phyloP scores from a whole-genome alignment of 371 early-diverging fungal genomes.

The Lichtheimia ramosa region DNA sequence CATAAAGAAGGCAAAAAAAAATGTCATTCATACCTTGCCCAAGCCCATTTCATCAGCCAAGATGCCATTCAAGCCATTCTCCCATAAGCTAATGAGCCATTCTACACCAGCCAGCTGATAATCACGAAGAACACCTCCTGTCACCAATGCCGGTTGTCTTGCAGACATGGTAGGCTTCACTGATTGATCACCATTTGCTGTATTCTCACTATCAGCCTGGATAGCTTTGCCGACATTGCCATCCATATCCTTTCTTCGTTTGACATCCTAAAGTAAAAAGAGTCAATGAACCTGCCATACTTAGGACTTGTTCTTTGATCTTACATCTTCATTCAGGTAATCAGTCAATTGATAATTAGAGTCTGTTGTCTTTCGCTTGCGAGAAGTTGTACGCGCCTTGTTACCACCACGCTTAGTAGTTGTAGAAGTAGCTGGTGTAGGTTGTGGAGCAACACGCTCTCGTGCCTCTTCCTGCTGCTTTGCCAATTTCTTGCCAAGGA shows the following conservation, averaged over 20 bases:
- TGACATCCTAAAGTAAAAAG: conserved; percentile 32
- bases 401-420: conserved; percentile 11
- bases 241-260: conserved; percentile 38
- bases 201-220: conserved; percentile 22
- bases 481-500: conserved; percentile 76
- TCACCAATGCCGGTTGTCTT: conserved; percentile 78
- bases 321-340: conserved; percentile 58
- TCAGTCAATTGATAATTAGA: conserved; percentile 58
- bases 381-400: conserved; percentile 14
- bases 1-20: too few species aligned
- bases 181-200: not conserved
- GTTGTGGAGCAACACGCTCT: conserved; percentile 38
- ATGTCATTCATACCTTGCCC: conserved; percentile 66
- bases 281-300: not conserved
- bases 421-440: not conserved
- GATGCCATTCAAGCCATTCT: conserved; percentile 97
- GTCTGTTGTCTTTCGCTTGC: conserved; percentile 47
- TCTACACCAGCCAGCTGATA: conserved; percentile 98
- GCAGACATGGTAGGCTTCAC: conserved; percentile 49
- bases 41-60: conserved; percentile 99
- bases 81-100: conserved; percentile 97
- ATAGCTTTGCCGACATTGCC: conserved; percentile 33
- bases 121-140: conserved; percentile 85
- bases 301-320: not conserved
- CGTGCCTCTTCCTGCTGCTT: conserved; percentile 73